Conservation (phyloP, 1,284 basidiomycete species). For the Chiua sp. region DNA sequence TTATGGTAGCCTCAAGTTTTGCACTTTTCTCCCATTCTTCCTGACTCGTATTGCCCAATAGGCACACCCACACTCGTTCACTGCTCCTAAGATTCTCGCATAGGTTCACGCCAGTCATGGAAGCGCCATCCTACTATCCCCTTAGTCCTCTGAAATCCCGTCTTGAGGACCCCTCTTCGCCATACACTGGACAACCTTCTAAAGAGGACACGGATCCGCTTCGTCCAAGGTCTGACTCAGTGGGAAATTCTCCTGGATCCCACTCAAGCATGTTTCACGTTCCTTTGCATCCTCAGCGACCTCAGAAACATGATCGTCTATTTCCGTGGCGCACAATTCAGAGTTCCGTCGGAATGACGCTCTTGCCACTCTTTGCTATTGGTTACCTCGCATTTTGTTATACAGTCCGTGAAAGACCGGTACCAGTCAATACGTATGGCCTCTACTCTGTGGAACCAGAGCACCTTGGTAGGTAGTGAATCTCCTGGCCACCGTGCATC, state of each 20-base stretch:
- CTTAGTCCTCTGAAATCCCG: slow-evolving; percentile 15
- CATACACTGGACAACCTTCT: background rate
- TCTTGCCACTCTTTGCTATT: slow-evolving; percentile 32
- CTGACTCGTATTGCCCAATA: background rate
- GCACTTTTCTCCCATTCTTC: no score
- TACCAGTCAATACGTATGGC: slow-evolving; percentile 31
- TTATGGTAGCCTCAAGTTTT: no score
- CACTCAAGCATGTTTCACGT: slow-evolving; percentile 9
- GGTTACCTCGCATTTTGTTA: slow-evolving; percentile 36
- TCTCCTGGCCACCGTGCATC: background rate
- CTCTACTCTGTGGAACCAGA: slow-evolving; percentile 18
- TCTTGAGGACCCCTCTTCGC: background rate
- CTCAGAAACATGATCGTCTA: background rate
- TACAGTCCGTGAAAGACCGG: slow-evolving; percentile 25
- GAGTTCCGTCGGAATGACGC: slow-evolving; percentile 19
- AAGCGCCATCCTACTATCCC: slow-evolving; percentile 23
- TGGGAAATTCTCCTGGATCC: background rate
- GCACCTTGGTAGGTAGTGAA: slow-evolving; percentile 23
- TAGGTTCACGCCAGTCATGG: slow-evolving; percentile 11
- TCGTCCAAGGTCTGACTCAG: background rate
- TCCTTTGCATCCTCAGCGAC: slow-evolving; percentile 6
- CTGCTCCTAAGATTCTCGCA: background rate
- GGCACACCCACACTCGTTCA: slow-evolving; percentile 14
- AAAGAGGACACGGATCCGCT: background rate
- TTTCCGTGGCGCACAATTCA: slow-evolving; percentile 11